Evolutionary conservation across 331 rosid species (phyloP).

Genomic region (Telfairia occidentalis): DNA sequence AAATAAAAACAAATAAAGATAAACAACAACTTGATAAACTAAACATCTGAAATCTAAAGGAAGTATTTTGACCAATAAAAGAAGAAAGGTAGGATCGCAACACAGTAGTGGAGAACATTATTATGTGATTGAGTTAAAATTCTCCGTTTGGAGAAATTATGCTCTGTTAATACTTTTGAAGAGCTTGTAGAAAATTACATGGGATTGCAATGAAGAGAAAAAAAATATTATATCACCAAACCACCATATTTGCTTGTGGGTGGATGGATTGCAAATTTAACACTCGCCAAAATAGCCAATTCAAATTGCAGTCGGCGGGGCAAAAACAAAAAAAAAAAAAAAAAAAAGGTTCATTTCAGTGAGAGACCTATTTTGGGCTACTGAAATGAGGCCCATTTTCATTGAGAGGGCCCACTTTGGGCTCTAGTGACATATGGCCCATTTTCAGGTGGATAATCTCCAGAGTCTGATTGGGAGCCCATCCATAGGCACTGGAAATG

Average conservation of each 20-base stretch:
- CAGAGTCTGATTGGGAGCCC: slow-evolving; percentile 72
- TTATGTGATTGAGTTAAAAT: neutral
- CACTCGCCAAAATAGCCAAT: neutral
- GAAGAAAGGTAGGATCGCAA: neutral
- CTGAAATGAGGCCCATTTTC: slow-evolving; percentile 2
- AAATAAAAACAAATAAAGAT: neutral
- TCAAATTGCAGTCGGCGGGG: neutral
- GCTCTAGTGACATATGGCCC: neutral
- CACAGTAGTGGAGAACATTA: neutral
- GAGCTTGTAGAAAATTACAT: neutral
- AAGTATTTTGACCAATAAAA: neutral
- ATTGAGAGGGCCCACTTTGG: neutral
- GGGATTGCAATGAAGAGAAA: neutral
- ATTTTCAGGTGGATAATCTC: slow-evolving; percentile 42
- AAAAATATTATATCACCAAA: neutral
- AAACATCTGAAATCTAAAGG: too few relatives aligned
- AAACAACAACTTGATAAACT: neutral
- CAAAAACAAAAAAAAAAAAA: neutral
- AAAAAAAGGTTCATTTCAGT: neutral
- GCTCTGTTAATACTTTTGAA: neutral
- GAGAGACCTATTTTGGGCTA: neutral
- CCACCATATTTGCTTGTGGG: neutral
- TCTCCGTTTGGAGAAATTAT: neutral
- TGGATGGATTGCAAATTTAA: neutral
- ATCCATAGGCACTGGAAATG: slow-evolving; percentile 71